These are phyloP conservation scores for Termitomyces sp. DNA, from an alignment of 768 basidiomycete species.

Conservation along the genomic window DNA sequence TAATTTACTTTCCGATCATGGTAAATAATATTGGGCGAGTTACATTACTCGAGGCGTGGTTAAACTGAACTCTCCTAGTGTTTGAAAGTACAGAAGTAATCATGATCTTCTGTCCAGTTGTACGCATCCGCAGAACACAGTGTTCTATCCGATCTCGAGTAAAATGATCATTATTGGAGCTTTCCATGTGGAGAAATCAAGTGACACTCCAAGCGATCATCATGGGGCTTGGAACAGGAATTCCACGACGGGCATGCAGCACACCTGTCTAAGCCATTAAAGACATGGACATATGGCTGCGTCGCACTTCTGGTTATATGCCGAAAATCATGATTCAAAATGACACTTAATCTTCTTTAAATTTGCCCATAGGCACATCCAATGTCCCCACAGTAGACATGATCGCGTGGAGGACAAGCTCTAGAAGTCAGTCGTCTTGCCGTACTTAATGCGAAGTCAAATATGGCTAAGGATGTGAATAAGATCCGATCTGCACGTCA, in stretches of 20 bases:
- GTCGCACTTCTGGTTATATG: too few species aligned
- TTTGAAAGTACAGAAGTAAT: too few species aligned
- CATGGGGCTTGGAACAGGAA: background rate
- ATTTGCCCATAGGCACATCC: background rate
- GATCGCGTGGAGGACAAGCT: constrained; percentile 10
- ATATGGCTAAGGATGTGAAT: background rate
- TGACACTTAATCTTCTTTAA: background rate
- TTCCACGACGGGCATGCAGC: constrained; percentile 30
- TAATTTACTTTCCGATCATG: too few species aligned
- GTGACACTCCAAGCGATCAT: constrained; percentile 36
- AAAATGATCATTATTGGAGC: too few species aligned
- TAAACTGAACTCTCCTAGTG: too few species aligned
- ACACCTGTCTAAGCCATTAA: too few species aligned
- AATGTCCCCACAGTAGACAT: constrained; percentile 8
- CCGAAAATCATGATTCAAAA: background rate
- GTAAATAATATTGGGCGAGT: too few species aligned
- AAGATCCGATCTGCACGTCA: constrained; percentile 1
- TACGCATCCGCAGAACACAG: too few species aligned
- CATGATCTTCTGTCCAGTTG: too few species aligned
- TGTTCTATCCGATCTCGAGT: too few species aligned
- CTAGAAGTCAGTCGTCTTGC: background rate
- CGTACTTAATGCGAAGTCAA: too few species aligned
- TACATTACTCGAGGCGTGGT: too few species aligned
- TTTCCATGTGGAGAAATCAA: constrained; percentile 36
- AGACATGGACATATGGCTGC: constrained; percentile 30